Base-by-base conservation (phyloP, 2,329 filamentous ascomycete genomes). In the Phialophora tarda region DNA sequence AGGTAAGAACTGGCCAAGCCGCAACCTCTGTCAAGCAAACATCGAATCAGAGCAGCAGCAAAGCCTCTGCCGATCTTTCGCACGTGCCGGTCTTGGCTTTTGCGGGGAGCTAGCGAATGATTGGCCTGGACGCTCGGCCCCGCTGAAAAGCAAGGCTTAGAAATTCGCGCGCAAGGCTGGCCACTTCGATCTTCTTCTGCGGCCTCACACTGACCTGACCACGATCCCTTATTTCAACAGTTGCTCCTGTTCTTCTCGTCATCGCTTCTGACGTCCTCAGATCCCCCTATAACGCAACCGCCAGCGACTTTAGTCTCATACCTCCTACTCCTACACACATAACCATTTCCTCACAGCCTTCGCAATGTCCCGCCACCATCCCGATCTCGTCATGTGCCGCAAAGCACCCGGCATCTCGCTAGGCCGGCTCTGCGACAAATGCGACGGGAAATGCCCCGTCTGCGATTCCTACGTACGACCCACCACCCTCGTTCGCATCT, bases 341-440 rank as follows among this genome's bases (percentile, higher is more conserved):
- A 23, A 14, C 24, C 48, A 34, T n/a, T 8, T 55, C 53, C 28
- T 17, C 12, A 17, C 14, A 24, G 51, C 50, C 24, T 14, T 76
- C 26, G 84, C 41, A 77, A 96, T 96, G 92, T 96, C 92, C 77
- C 92, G 92, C 82, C 92, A 96, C 86, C 92, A 97, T 80, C 93
- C 93, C 80, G 95, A 99, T 84, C 89, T 99, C 73, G 95, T 99
- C 75, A 98, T 98, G 94, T 99, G 95, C 87, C 93, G 94, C 83
- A 99, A 99, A 84, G 94, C 97, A 80, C 85, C 94, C 68, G 95
- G 95, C 82, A 97, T 98, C 78, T 91, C 93, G 75, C 97, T 99
- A 86, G 95, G 95, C 78, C 93, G 95, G 64, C 91, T 99, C 77
- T 99, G 95, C 86, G 95, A 99, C 84, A 99, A 99, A 83, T 99